Evolutionary conservation across 768 basidiomycete genomes (phyloP), one percentile per base, ranked within the genome.

Genomic region (Gautieria morchelliformis): DNA sequence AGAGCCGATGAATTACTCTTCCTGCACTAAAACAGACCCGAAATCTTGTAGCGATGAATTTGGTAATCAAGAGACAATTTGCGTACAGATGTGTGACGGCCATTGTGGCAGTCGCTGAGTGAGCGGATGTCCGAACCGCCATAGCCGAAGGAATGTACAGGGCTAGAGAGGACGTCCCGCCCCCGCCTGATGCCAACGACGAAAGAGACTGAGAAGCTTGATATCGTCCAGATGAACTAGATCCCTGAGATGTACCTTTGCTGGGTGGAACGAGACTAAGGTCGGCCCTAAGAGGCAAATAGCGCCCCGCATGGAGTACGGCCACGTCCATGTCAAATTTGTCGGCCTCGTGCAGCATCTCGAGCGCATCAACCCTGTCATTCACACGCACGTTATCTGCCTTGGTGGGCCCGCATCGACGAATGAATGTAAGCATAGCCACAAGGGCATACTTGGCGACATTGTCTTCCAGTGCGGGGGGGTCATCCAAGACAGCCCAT

Each of bases 1-100:
- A 93, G 17, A 97, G 77, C 65, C 87, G 85, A 65, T 87, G 93
- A 27, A 95, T 79, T 60, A 94, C 83, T 50, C 85, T 81, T 11
- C 88, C 87, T 20, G 87, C 79, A 63, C 55, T 56, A 14, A 17
- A 32, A 9, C 41, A 24, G 35, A 22, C 39, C 27, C 48, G 35
- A 7, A 3, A 51, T 10, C 20, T 11, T 30, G 7, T 32, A 41
- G 17, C 15, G 55, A 32, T 17, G 12, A 47, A 49, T 17, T 24
- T 15, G 14, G 19, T 10, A 56, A 20, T 27, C 33, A 30, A 47
- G 63, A 22, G 45, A 46, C 7, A 58, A 56, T 37, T 58, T 56
- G 27, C 62, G 46, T 60, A 52, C 60, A 53, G 37, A 60, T 60
- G 22, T 53, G 60, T 40, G 46, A 59, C 4, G 56, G 27, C 27